phyloP scores from a whole-genome alignment of 2,329 filamentous ascomycete species.

The Stagonosporopsis vannaccii region DNA sequence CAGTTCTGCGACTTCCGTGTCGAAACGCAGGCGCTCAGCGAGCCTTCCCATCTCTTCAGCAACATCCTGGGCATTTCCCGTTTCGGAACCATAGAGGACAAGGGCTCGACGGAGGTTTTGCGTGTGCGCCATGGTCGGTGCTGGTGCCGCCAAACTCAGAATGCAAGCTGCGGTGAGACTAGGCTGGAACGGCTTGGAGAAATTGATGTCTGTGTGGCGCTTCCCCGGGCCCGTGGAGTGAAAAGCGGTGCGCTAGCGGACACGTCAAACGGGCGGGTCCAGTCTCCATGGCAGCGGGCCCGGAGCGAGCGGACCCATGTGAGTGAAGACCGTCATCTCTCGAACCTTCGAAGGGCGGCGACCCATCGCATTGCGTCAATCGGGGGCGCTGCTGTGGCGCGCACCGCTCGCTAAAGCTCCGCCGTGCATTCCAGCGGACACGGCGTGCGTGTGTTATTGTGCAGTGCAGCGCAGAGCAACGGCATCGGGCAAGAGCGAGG shows the following conservation, averaged over 20 bases:
- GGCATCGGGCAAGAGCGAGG: background rate
- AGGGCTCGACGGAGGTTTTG: constrained; percentile 60
- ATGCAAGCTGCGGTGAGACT: constrained; percentile 28
- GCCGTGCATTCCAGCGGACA: constrained; percentile 8
- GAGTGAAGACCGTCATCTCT: constrained; percentile 15
- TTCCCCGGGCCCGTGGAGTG: constrained; percentile 25
- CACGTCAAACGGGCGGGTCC: constrained; percentile 38
- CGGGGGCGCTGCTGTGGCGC: constrained; percentile 15
- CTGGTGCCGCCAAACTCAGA: constrained; percentile 17
- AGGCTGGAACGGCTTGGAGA: constrained; percentile 23
- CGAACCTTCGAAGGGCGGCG: constrained; percentile 9
- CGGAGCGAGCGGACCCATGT: constrained; percentile 1
- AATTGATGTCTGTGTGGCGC: constrained; percentile 25
- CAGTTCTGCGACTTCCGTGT: constrained; percentile 77
- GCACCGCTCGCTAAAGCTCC: constrained; percentile 14
- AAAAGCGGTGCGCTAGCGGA: constrained; percentile 36
- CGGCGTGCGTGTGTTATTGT: background rate
- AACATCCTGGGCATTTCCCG: constrained; percentile 90
- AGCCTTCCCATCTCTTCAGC: constrained; percentile 82
- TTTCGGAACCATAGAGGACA: constrained; percentile 92
- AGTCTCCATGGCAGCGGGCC: constrained; percentile 26
- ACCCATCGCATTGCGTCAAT: constrained; percentile 10
- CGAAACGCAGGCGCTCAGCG: constrained; percentile 79
- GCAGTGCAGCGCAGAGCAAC: background rate
- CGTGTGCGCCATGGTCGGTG: constrained; percentile 30